A percentile compares a stretch with the other conserved stretches of the same genome.
These are phyloP conservation scores for Yamadazyma triangularis DNA, from an alignment of 1,139 yeast species.

Conservation along the genomic window DNA sequence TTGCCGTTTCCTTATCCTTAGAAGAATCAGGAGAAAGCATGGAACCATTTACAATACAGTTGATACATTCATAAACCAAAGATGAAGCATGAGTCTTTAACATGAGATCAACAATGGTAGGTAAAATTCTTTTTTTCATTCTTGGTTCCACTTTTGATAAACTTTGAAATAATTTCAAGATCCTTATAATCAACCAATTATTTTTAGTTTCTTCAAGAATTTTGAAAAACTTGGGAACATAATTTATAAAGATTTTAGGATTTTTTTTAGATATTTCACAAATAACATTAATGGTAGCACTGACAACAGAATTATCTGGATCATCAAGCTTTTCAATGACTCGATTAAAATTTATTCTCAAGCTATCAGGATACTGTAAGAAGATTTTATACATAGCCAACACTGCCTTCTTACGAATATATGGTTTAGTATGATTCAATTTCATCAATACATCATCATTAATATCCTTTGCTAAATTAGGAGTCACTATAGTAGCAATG, in stretches of 20 bases:
- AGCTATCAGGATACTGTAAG: slow-evolving; percentile 86
- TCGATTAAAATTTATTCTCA: slow-evolving; percentile 66
- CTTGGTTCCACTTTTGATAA: slow-evolving; percentile 84
- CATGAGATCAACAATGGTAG: slow-evolving; percentile 74
- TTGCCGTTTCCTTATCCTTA: slow-evolving; percentile 57
- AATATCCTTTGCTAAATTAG: slow-evolving; percentile 80
- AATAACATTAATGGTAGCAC: slow-evolving; percentile 91
- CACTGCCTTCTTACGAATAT: slow-evolving; percentile 88
- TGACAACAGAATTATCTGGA: slow-evolving; percentile 74
- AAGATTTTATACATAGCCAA: slow-evolving; percentile 88
- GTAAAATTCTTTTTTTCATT: slow-evolving; percentile 72
- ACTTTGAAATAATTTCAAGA: slow-evolving; percentile 81
- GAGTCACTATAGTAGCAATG: slow-evolving; percentile 88
- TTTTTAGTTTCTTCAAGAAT: slow-evolving; percentile 74
- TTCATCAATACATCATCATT: slow-evolving; percentile 83
- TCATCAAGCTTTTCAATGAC: slow-evolving; percentile 77
- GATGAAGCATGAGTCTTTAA: slow-evolving; percentile 78
- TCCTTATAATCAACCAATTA: slow-evolving; percentile 91
- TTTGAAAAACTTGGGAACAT: slow-evolving; percentile 81
- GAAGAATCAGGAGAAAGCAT: slow-evolving; percentile 71
- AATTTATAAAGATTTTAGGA: slow-evolving; percentile 67
- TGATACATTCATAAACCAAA: slow-evolving; percentile 83
- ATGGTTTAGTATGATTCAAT: slow-evolving; percentile 85
- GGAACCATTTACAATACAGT: slow-evolving; percentile 79
- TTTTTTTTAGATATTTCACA: slow-evolving; percentile 90